These are phyloP conservation scores for Lagenaria siceraria DNA, from an alignment of 306 rosid species.

Conservation along the genomic window DNA sequence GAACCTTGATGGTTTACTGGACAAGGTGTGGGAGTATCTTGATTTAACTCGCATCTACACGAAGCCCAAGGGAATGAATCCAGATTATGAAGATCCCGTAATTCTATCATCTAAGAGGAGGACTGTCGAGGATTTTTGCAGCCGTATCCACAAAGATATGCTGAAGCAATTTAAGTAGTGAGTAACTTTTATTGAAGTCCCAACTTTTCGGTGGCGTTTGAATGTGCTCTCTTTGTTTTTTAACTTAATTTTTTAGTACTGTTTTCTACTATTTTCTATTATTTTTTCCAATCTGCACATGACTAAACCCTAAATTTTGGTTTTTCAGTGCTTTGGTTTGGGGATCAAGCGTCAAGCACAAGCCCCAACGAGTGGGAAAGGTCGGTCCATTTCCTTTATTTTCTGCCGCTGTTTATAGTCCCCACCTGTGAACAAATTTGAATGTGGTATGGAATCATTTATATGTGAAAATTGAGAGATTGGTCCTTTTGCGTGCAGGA, in stretches of 20 bases:
- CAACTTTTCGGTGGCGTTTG: background rate
- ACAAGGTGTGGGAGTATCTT: conserved; percentile 90
- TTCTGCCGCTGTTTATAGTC: background rate
- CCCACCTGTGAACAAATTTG: background rate
- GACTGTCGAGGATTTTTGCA: conserved; percentile 90
- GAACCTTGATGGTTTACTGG: conserved; percentile 97
- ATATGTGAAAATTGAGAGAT: background rate
- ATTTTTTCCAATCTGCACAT: background rate
- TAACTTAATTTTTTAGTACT: background rate
- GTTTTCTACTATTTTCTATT: background rate
- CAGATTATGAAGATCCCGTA: conserved; percentile 97
- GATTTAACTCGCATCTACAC: conserved; percentile 85
- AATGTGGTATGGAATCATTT: too few relatives aligned
- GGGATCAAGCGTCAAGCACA: conserved; percentile 95
- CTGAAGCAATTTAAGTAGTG: conserved; percentile 86
- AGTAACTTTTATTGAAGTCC: conserved; percentile 18
- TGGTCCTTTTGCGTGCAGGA: conserved; percentile 31
- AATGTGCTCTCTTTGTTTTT: background rate
- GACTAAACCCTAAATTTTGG: conserved; percentile 11
- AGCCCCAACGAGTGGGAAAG: conserved; percentile 99
- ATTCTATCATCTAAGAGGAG: conserved; percentile 79
- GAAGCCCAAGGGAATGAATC: conserved; percentile 98
- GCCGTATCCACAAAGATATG: conserved; percentile 89
- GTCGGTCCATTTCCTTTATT: conserved; percentile 20
- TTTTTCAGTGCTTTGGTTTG: conserved; percentile 78